Percentiles rank a stretch among this genome's conserved stretches.
These are phyloP conservation scores for Dryas octopetala DNA, from an alignment of 306 rosid genomes.

Conservation along the genomic window DNA sequence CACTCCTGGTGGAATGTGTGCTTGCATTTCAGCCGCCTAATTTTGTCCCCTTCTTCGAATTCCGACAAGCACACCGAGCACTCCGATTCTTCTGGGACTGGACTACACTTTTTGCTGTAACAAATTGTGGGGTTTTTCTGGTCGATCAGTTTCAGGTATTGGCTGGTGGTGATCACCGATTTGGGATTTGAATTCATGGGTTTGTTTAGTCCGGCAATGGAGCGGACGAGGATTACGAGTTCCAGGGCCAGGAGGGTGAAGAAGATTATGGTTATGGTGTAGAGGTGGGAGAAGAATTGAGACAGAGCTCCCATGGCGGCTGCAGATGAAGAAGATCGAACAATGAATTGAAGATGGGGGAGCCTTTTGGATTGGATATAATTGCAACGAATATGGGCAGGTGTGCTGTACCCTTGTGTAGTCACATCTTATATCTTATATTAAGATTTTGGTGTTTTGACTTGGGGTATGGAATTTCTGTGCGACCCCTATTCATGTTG, in stretches of 20 bases:
- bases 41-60: slow-evolving; percentile 69
- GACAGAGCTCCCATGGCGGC: slow-evolving; percentile 60
- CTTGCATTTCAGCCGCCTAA: slow-evolving; percentile 63
- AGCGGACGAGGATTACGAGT: slow-evolving; percentile 35
- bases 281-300: slow-evolving; percentile 56
- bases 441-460: neutral
- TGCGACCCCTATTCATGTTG: neutral
- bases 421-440: neutral
- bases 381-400: neutral
- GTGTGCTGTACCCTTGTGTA: neutral
- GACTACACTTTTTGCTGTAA: slow-evolving; percentile 25
- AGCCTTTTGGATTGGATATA: slow-evolving; percentile 4
- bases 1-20: slow-evolving; percentile 85
- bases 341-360: neutral
- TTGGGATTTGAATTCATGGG: slow-evolving; percentile 31
- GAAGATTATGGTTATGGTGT: slow-evolving; percentile 50
- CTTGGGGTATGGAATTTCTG: neutral
- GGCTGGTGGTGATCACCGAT: slow-evolving; percentile 53
- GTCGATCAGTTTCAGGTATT: slow-evolving; percentile 68
- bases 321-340: neutral
- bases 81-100: slow-evolving; percentile 30
- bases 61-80: slow-evolving; percentile 81
- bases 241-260: slow-evolving; percentile 57
- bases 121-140: slow-evolving; percentile 58
- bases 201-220: slow-evolving; percentile 34